Evolutionary conservation across 164 flowering plant genomes (phyloP).

Genomic region (Santalum album): DNA sequence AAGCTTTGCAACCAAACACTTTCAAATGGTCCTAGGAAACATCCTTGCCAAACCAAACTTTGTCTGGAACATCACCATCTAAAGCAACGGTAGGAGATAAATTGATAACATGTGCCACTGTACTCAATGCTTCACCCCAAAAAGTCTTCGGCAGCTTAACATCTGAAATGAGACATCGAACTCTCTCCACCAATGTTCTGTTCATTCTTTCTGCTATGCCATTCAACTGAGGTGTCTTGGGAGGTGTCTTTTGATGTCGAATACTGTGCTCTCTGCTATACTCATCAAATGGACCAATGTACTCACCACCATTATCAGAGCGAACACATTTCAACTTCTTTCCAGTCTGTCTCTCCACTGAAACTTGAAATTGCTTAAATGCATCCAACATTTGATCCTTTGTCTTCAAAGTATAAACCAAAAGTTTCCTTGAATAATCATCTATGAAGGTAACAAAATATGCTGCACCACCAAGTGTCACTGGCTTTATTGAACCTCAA

Average conservation of each 20-base stretch:
- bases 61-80: not conserved
- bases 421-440: not conserved
- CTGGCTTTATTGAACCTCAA: not conserved
- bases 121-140: conserved; percentile 1
- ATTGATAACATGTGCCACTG: not conserved
- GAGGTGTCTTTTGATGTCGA: not conserved
- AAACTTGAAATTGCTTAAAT: not conserved
- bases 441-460: conserved; percentile 1
- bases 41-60: not conserved
- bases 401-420: not conserved
- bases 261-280: not conserved
- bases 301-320: not conserved
- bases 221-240: conserved; percentile 3
- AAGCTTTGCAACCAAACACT: not conserved
- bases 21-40: not conserved
- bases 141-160: not conserved
- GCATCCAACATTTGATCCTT: not conserved
- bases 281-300: not conserved
- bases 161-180: not conserved
- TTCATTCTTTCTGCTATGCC: conserved; percentile 1
- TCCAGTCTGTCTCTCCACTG: not conserved
- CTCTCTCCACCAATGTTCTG: not conserved
- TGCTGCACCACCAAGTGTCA: not conserved
- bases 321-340: not conserved
- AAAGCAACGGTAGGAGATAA: not conserved